phyloP scores from a whole-genome alignment of 2,329 filamentous ascomycete species.

The Fusarium sp. region DNA sequence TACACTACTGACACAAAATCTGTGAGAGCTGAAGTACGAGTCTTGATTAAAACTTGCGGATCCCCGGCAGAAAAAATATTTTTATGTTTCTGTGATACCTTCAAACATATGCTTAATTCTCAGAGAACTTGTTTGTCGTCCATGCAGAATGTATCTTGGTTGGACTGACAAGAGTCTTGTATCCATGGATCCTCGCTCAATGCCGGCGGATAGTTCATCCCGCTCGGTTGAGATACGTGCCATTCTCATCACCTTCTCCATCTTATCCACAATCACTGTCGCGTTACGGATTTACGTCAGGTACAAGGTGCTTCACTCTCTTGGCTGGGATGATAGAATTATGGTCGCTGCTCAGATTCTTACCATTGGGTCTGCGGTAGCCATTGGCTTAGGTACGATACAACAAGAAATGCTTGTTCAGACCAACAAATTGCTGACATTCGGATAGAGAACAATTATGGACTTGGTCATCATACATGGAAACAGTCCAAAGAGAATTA shows the following conservation, averaged over 20 bases:
- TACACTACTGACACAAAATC: neutral
- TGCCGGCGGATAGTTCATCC: neutral
- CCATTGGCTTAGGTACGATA: slow-evolving; percentile 25
- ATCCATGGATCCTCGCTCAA: neutral
- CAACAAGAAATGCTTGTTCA: fast-evolving
- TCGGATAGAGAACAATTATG: slow-evolving; percentile 12
- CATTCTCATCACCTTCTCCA: slow-evolving; percentile 10
- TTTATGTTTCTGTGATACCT: neutral
- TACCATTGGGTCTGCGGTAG: neutral
- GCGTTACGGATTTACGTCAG: slow-evolving; percentile 13
- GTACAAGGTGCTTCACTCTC: slow-evolving; percentile 2
- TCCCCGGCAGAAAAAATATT: neutral
- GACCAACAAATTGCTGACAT: neutral
- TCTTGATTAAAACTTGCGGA: too few relatives aligned
- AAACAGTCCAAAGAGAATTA: slow-evolving; percentile 6
- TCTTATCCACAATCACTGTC: slow-evolving; percentile 9
- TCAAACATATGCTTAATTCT: neutral
- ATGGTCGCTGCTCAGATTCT: slow-evolving; percentile 20
- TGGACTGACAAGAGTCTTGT: neutral
- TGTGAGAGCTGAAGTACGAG: neutral
- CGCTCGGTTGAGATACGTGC: slow-evolving; percentile 19
- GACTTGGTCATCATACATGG: slow-evolving; percentile 24
- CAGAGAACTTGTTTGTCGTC: neutral
- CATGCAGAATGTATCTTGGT: neutral
- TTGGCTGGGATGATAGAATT: slow-evolving; percentile 24